Evolutionary conservation across 148 eudicot genomes (phyloP).

Genomic region (Mesembryanthemum crystallinum): DNA sequence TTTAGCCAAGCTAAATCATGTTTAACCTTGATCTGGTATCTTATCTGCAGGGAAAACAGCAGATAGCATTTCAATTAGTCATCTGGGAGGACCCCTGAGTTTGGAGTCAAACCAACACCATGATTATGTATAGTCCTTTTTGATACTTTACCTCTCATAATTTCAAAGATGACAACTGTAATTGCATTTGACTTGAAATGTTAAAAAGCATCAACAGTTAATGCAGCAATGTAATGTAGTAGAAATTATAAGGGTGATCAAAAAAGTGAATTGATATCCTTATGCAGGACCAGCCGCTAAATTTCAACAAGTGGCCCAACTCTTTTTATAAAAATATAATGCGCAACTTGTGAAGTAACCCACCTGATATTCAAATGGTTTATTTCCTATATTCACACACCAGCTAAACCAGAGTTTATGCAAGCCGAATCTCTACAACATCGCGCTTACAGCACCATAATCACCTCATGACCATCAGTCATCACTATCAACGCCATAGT

Average conservation of each 20-base stretch:
- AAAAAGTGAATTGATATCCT: not conserved
- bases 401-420: too few species aligned
- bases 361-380: too few species aligned
- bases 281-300: too few species aligned
- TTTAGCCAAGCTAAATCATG: not conserved
- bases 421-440: too few species aligned
- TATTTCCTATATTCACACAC: too few species aligned
- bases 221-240: not conserved
- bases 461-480: too few species aligned
- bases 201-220: not conserved
- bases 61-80: slow-evolving; percentile 4
- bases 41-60: slow-evolving; percentile 8
- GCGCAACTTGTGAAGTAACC: too few species aligned
- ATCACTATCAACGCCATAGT: too few species aligned
- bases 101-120: slow-evolving; percentile 11
- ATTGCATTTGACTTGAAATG: slow-evolving; percentile 4
- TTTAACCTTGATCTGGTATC: slow-evolving; percentile 2
- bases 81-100: slow-evolving; percentile 2
- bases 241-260: not conserved
- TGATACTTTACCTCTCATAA: not conserved
- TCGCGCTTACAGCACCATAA: too few species aligned
- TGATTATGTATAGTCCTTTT: slow-evolving; percentile 7
- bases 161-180: slow-evolving; percentile 20
- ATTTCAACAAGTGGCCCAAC: too few species aligned
- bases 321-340: too few species aligned